Evolutionary conservation across 768 basidiomycete species (phyloP), one percentile per base, ranked within the genome.

Genomic region (Rubroboletus pulcherrimus): DNA sequence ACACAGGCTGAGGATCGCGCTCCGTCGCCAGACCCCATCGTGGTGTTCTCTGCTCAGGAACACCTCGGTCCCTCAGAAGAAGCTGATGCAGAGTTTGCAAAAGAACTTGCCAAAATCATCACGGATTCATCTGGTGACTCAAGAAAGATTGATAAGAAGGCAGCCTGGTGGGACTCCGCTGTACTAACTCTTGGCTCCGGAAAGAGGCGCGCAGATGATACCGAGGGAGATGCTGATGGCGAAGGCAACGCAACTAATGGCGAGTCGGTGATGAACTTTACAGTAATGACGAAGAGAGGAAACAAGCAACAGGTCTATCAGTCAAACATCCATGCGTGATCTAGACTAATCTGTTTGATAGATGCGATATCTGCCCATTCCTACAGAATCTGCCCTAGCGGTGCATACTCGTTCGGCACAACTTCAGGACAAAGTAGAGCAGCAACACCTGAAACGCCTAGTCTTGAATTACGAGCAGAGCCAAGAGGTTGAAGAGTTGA

Each of bases 401-500:
- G 79, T 94, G 48, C 93, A 97, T 64, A 95, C 94, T 2, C 85
- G 88, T 31, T 84, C 89, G 2, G 92, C 97, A 41, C 97, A 98
- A 66, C 76, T 91, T 58, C 93, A 94, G 68, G 93, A 95, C 72
- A 91, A 88, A 73, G 93, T 91, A 7, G 97, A 99, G 68, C 96
- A 98, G 63, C 93, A 98, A 71, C 92, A 98, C 58, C 75, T 99
- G 62, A 99, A 99, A 76, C 84, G 87, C n/a, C 80, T 98, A 19
- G 97, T 97, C 4, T 80, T 96, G 50, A 82, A 93, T 68, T 94
- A 93, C 59, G 92, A 93, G 66, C 91, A 93, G 63, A 87, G 87
- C 34, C 92, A 93, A 70, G 91, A 92, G 72, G 87, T 81, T 4
- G 89, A 91, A 67, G 89, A 91, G 65, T 64, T 89, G 62, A 89